Evolutionary conservation across 2,329 filamentous ascomycete genomes (phyloP).

Genomic region (Coniella lustricola): DNA sequence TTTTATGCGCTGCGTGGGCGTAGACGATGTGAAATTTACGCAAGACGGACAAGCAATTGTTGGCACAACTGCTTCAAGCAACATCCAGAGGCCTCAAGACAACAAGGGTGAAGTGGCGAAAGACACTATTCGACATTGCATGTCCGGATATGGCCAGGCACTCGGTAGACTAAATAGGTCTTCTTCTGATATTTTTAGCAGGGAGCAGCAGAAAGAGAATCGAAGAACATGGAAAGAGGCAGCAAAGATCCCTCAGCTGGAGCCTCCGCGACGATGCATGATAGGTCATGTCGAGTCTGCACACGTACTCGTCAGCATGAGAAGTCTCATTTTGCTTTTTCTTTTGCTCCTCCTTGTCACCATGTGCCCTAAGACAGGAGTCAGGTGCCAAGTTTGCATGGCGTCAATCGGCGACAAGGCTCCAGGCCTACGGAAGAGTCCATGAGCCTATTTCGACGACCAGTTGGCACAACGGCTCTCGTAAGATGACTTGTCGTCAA

Average conservation of each 20-base stretch:
- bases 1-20: not conserved
- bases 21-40: not conserved
- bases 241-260: constrained; percentile 14
- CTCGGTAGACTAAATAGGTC: too few relatives aligned
- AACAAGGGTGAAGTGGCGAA: too few relatives aligned
- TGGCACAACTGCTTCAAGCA: too few relatives aligned
- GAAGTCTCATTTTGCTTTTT: not conserved
- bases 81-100: too few relatives aligned
- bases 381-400: constrained; percentile 4
- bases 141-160: too few relatives aligned
- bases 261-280: constrained; percentile 7
- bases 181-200: constrained; percentile 5
- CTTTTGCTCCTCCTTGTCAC: not conserved
- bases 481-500: not conserved
- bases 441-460: not conserved
- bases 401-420: not conserved
- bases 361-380: constrained; percentile 3
- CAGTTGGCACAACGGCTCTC: not conserved
- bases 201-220: not conserved
- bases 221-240: not conserved
- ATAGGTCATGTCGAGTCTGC: constrained; percentile 6
- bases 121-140: too few relatives aligned
- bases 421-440: not conserved
- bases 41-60: not conserved
- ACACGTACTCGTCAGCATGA: constrained; percentile 6